A percentile compares a stretch with the other conserved stretches of the same genome.
Evolutionary conservation across 176 grass and related monocot species (phyloP).

Genomic region (Phyllostachys edulis): DNA sequence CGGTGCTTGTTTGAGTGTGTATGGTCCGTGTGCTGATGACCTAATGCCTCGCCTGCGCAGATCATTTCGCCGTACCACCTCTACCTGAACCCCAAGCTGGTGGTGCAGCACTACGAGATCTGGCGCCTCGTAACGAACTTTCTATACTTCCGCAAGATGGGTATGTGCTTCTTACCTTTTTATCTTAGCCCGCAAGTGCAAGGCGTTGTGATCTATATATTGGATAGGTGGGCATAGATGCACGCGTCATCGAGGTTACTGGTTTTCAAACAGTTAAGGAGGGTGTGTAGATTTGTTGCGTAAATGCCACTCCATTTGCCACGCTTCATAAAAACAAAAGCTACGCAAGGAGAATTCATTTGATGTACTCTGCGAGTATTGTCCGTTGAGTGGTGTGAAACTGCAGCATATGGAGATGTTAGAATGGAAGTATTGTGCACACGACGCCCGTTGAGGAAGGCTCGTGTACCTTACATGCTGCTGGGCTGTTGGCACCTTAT

Average conservation of each 20-base stretch:
- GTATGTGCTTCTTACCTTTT: constrained; percentile 31
- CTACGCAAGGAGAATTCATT: not conserved
- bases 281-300: not conserved
- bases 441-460: not conserved
- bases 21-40: not conserved
- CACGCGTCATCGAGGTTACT: not conserved
- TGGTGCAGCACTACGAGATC: constrained; percentile 88
- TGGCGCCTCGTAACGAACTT: constrained; percentile 99
- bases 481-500: not conserved
- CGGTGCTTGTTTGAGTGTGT: not conserved
- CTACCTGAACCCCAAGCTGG: constrained; percentile 82
- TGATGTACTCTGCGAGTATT: not conserved
- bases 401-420: not conserved
- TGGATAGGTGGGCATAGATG: not conserved
- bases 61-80: constrained; percentile 90
- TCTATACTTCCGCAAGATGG: constrained; percentile 99
- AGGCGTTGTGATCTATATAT: not conserved
- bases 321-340: not conserved
- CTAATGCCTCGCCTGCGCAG: constrained; percentile 39
- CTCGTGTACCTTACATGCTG: not conserved
- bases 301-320: not conserved
- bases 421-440: not conserved
- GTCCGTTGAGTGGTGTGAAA: no score
- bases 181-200: not conserved
- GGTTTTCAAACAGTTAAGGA: not conserved